phyloP scores from a whole-genome alignment of 2,329 filamentous ascomycete genomes.

The Xylariales sp. region DNA sequence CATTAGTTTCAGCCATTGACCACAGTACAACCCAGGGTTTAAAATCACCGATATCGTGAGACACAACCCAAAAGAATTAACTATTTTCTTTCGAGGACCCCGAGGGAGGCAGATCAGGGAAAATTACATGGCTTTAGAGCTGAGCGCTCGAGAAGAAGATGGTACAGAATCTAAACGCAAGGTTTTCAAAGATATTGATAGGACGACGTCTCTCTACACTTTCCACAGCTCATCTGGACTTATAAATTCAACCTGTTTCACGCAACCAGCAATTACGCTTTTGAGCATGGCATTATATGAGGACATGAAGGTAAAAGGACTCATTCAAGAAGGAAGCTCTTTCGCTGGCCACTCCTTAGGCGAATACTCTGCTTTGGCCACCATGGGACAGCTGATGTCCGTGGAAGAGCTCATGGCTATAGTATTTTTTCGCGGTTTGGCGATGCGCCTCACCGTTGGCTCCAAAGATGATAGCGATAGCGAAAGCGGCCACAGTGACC shows the following conservation, averaged over 20 bases:
- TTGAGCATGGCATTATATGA: conserved; percentile 99
- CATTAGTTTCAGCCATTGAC: conserved; percentile 69
- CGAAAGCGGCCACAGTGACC: too few relatives aligned
- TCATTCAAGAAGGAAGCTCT: conserved; percentile 92
- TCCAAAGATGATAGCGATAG: too few relatives aligned
- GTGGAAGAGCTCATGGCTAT: conserved; percentile 97
- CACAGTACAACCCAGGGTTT: conserved; percentile 22
- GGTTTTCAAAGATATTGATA: conserved; percentile 81
- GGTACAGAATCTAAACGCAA: not conserved
- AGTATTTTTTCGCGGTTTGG: conserved; percentile 97
- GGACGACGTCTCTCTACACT: conserved; percentile 90
- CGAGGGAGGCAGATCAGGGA: conserved; percentile 24
- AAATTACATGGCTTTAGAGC: conserved; percentile 26
- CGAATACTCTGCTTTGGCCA: conserved; percentile 95
- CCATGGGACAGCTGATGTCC: conserved; percentile 97
- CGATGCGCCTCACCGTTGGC: too few relatives aligned
- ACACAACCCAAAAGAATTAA: conserved; percentile 30
- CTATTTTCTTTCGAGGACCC: conserved; percentile 30
- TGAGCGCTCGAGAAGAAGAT: conserved; percentile 5
- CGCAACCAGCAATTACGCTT: conserved; percentile 90
- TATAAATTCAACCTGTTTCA: conserved; percentile 96
- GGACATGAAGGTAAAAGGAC: conserved; percentile 95
- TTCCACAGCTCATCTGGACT: conserved; percentile 93
- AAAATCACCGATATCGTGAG: conserved; percentile 29
- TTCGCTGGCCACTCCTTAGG: conserved; percentile 97